Evolutionary conservation across 192 early-diverging fungal genomes (phyloP), one percentile per base, ranked within the genome.

Genomic region (Lobosporangium transversale): DNA sequence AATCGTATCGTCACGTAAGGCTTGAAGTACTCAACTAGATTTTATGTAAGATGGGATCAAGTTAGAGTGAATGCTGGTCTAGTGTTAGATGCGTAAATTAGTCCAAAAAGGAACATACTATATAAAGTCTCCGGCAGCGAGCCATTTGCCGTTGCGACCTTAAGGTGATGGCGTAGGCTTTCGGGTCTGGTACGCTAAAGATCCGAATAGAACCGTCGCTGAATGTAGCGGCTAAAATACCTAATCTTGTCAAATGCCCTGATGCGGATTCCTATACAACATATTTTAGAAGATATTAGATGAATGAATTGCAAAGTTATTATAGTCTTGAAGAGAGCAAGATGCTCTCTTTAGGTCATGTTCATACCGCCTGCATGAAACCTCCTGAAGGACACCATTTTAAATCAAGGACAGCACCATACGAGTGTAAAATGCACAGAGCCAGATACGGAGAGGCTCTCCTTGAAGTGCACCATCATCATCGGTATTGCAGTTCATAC

Each of bases 361-460:
- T 11, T 36, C 61, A 44, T 67, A 76, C 73, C 12, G 73, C 65
- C 8, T 56, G 36, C 73, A 67, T 56, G 8, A 29, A 33, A 35
- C 65, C 37, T 51, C 73, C 73, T 43, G 50, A 62, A 2, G 73
- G 73, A 48, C 73, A 76, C 73, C 73, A 76, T 21, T 76, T 76
- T 20, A 76, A 9, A 42, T 76, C 73, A 24, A 76, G 32, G 3
- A 76, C 73, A 21, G 73, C 73, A 21, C 73, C 73, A n/a, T 67
- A 67, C 0, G 31, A 52, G 32, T 76, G 73, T 18, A 76, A 27
- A 4, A 76, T 76, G 24, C 73, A 76, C 10, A 76, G 27, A 5
- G 50, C 33, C 11, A 76, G 31, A 35, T 67, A 51, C 12, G 53
- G 6, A 44, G 29, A 4, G 73, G 53, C 0, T 43, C 53, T 3